Evolutionary conservation across 2,329 filamentous ascomycete genomes (phyloP), one percentile per base, ranked within the genome.

Genomic region (Curvularia sp.): DNA sequence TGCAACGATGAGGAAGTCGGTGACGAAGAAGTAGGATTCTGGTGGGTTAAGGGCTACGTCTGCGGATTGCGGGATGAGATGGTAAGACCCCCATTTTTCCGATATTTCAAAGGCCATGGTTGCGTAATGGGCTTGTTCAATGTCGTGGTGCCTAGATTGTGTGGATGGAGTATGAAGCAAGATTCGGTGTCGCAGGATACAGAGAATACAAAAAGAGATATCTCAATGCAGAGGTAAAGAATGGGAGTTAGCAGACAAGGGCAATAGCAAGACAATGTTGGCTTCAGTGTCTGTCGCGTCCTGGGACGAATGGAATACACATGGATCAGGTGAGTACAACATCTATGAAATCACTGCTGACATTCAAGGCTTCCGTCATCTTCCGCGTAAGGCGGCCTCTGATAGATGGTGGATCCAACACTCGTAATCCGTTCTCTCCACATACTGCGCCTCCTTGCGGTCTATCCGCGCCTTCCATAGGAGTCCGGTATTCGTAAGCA

Each of bases 11-110:
- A 79, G 65, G 50, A 76, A 76, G 67, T 79, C 77, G 56, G 78
- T 77, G 12, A 79, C 67, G 63, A 72, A 78, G 41, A 79, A 73
- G 63, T 79, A 79, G 57, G 72, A 75, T 60, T 79, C 70, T 12
- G 75, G 77, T 0, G 77, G 77, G 24, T 73, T 63, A 9, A 78
- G 67, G 1, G 71, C 73, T 0, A 78, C 68, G 63, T 85, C 82
- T 20, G 80, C 79, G 53, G 84, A 79, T 66, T 86, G 82, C 49
- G 80, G 83, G 2, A 86, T 79, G 1, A 84, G 78, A 18, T 85
- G 77, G 66, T 81, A 79, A 52, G 80, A 75, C 26, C 78, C 78
- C 62, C 61, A 66, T 44, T 62, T 41, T n/a, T 68, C 60, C 12
- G 75, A 69, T 18, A 73, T 62, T 39, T 70, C 67, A 52, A 77